phyloP scores from a whole-genome alignment of 148 eudicot genomes.

The Heliosperma pusillum region DNA sequence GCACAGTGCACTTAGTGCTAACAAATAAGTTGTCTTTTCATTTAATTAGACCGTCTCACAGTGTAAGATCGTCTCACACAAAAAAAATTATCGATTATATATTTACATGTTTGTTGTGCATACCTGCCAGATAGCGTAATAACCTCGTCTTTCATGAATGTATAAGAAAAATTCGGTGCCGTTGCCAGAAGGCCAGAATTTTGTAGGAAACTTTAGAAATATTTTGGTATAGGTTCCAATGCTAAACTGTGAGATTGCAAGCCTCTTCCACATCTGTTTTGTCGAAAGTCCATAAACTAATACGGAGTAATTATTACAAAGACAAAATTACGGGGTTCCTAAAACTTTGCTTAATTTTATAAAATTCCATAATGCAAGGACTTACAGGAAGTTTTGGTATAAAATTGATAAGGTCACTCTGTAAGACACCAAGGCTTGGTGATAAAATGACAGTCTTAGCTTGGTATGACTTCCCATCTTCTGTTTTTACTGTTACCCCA shows the following conservation, averaged over 20 bases:
- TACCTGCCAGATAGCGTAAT: constrained; percentile 37
- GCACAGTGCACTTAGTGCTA: no score
- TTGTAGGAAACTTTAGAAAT: constrained; percentile 30
- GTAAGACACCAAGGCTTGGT: constrained; percentile 32
- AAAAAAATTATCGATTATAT: no score
- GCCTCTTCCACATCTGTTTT: constrained; percentile 31
- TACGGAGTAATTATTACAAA: neutral
- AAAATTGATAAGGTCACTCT: constrained; percentile 30
- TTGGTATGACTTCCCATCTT: constrained; percentile 23
- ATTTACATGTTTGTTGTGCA: neutral
- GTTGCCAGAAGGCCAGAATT: constrained; percentile 33
- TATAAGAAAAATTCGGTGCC: constrained; percentile 31
- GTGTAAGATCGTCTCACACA: no score
- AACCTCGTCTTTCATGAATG: constrained; percentile 31
- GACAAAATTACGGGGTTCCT: neutral
- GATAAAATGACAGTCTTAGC: constrained; percentile 28
- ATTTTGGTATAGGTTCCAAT: constrained; percentile 29
- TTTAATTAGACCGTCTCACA: no score
- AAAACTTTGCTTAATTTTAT: no score
- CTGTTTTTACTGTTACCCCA: constrained; percentile 23
- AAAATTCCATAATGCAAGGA: no score
- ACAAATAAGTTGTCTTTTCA: no score
- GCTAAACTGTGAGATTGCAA: constrained; percentile 29
- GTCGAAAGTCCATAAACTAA: neutral
- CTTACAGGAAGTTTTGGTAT: constrained; percentile 27